A percentile compares a stretch with the other conserved stretches of the same genome.
Evolutionary conservation across 345 rosid genomes (phyloP).

Genomic region (Gossypium turneri): DNA sequence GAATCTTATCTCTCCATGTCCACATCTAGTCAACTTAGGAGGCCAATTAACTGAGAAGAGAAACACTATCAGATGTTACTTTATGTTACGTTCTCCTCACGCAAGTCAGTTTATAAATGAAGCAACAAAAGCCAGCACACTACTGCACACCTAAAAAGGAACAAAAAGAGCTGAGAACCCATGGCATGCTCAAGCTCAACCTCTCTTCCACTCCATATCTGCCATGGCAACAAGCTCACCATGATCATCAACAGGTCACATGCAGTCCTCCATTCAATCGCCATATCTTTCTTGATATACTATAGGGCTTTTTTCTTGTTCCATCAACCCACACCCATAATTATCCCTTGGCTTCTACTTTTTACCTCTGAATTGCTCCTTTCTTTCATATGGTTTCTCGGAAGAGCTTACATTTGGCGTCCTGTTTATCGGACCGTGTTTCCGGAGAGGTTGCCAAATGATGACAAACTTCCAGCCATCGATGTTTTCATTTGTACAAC

Average conservation of each 20-base stretch:
- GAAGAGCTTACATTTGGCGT: conserved; percentile 30
- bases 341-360: conserved; percentile 27
- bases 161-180: not conserved
- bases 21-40: not conserved
- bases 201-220: conserved; percentile 30
- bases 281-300: conserved; percentile 30
- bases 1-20: not conserved
- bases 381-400: conserved; percentile 35
- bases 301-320: conserved; percentile 33
- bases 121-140: not conserved
- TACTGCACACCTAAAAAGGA: not conserved
- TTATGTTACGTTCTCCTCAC: not conserved
- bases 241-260: conserved; percentile 29
- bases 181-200: conserved; percentile 16
- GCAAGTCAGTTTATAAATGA: not conserved
- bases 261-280: conserved; percentile 28
- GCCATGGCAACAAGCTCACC: conserved; percentile 21
- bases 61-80: not conserved
- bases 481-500: conserved; percentile 37
- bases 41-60: not conserved
- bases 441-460: conserved; percentile 32
- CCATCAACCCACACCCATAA: not conserved
- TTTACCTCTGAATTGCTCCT: conserved; percentile 28
- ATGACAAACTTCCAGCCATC: conserved; percentile 22
- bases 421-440: conserved; percentile 32